Base-by-base conservation (phyloP, 176 grass and related monocot genomes). In the Aegilops bicornis region DNA sequence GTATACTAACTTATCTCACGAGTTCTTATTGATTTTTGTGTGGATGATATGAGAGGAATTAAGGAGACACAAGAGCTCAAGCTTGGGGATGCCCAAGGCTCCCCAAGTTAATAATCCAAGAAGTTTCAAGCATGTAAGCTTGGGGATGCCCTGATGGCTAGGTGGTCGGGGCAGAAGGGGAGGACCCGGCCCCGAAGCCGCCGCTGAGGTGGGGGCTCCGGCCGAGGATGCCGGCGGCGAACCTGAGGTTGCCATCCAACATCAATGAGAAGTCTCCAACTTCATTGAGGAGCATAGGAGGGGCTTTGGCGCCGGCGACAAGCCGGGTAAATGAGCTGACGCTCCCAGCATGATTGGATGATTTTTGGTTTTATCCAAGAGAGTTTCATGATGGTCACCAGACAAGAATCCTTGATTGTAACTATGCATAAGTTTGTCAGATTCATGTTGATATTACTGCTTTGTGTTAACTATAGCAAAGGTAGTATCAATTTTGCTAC, bases 241-340 rank as follows among this genome's bases (percentile, higher is more conserved):
- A 29, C 60, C 69, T 80, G 16, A 15, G 89, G 16, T 85, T 91
- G 62, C 82, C 81, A 62, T 64, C 85, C 60, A 88, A 91, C 85
- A 91, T 91, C 77, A 81, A 91, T 25, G 85, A 91, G 85, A 56
- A 33, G 29, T 88, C 89, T 35, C 60, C 11, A 87, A n/a, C 22
- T 91, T 85, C 69, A 91, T 91, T 19, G 85, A 84, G 36, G 22
- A 84, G 82, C 85, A 85, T 62, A 62, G 22, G 82, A 84, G 6
- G 69, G 19, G 48, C 69, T 88, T 91, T 76, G 30, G 15, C 48
- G 12, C n/a, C 82, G 37, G 48, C 43, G 33, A 74, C 80, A 86
- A 90, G 84, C 40, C 56, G 58, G 66, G 66, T 66, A 87, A 79
- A 60, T 90, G 79, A 90, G 22, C 40, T 60, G 7, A 16, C 15